Percentiles rank a stretch among this genome's conserved stretches.
phyloP scores from a whole-genome alignment of 345 rosid genomes.

The Syzygium aqueum region DNA sequence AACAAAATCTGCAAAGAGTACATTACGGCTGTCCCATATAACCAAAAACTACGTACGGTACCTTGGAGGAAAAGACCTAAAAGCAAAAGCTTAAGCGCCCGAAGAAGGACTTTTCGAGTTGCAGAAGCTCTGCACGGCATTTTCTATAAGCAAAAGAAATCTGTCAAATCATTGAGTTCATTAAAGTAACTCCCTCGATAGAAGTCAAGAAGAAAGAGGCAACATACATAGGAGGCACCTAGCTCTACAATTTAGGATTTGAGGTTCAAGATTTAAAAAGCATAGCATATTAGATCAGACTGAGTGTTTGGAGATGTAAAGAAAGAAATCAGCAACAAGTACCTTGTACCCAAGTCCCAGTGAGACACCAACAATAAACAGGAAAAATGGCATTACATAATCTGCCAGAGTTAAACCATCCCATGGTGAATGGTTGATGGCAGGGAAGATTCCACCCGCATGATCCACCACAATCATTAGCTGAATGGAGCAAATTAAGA shows the following conservation, averaged over 20 bases:
- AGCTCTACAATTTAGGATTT: neutral
- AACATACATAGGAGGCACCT: neutral
- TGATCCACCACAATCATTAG: slow-evolving; percentile 89
- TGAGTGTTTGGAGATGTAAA: neutral
- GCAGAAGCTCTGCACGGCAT: slow-evolving; percentile 40
- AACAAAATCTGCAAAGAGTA: neutral
- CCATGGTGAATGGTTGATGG: slow-evolving; percentile 92
- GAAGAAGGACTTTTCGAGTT: slow-evolving; percentile 53
- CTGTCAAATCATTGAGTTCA: neutral
- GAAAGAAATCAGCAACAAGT: neutral
- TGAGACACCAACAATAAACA: slow-evolving; percentile 83
- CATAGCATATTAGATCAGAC: neutral
- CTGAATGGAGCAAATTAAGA: slow-evolving; percentile 24
- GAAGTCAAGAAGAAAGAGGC: neutral
- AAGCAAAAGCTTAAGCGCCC: slow-evolving; percentile 45
- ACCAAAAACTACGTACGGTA: neutral
- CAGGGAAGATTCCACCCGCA: slow-evolving; percentile 69
- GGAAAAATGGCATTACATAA: slow-evolving; percentile 90
- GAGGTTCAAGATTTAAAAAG: neutral
- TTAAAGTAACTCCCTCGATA: neutral
- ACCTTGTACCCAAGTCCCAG: slow-evolving; percentile 78
- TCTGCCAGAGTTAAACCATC: slow-evolving; percentile 82
- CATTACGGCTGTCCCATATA: neutral
- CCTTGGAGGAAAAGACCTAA: slow-evolving; percentile 88
- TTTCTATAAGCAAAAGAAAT: slow-evolving; percentile 27